Base-by-base conservation (phyloP, 495 filamentous ascomycete genomes). In the Halenospora varia region DNA sequence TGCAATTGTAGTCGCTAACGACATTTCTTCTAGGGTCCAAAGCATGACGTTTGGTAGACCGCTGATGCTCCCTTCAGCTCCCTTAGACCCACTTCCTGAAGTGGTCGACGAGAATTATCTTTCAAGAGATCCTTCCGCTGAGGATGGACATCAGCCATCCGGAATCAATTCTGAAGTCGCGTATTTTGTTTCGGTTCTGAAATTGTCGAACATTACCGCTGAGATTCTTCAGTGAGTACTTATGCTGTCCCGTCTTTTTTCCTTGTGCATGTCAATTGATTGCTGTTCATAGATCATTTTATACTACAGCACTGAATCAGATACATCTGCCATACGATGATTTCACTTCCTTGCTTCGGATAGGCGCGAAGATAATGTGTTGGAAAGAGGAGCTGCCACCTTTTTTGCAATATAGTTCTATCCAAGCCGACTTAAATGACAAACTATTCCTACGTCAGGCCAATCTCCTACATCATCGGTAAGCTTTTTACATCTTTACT, bases 1-100 rank as follows among this genome's bases (percentile, higher is more conserved):
- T 6, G 23, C 13, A 3, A 1, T 8, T 3, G 2, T 17, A 23
- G 17, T 48, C 17, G 13, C 46, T 19, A 13, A 4, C 13, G 4
- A 48, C 17, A 17, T 15, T 48, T 19, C 20, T 1, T 18, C 2
- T 8, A 48, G 46, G 20, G 46, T 48, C 3, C 46, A 48, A 23
- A 48, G 46, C 11, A 48, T 48, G 46, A 48, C 46, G n/a, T 48
- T 19, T 48, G 46, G 46, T 48, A 48, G 46, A 11, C 46, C 17
- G 23, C 13, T 48, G 46, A 48, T 23, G 17, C 22, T 48, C 3
- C 13, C 18, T 3, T 20, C n/a, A 19, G 13, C 17, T 19, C 3
- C 46, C n/a, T 48, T 23, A 48, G 17, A 23, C 13, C 17, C 46
- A 3, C 17, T 48, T 4, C 46, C 46, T 15, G n/a, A 48, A 48